Conservation (phyloP, 805 yeast genomes). For the Saccharomycopsis oosterbeekiorum region DNA sequence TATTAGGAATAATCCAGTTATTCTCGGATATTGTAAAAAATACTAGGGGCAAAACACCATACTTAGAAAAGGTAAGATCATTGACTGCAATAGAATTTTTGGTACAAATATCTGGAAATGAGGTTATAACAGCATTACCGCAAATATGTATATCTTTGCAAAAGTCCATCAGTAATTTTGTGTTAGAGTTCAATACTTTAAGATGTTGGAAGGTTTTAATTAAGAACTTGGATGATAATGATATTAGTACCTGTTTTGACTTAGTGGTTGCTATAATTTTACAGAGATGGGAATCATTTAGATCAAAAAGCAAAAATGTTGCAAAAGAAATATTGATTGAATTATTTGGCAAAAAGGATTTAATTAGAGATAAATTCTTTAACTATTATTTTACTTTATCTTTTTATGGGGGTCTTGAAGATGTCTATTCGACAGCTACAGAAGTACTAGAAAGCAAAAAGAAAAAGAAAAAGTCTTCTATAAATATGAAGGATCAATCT, state of each 20-base stretch:
- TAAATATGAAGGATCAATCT: slow-evolving; percentile 6
- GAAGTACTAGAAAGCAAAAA: slow-evolving; percentile 25
- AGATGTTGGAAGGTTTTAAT: slow-evolving; percentile 61
- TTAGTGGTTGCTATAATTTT: slow-evolving; percentile 62
- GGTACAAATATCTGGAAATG: slow-evolving; percentile 40
- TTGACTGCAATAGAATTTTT: slow-evolving; percentile 66
- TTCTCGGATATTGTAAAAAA: slow-evolving; percentile 76
- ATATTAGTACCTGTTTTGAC: slow-evolving; percentile 59
- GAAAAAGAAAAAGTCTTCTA: slow-evolving; percentile 19
- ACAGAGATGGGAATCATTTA: slow-evolving; percentile 53
- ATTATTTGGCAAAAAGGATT: slow-evolving; percentile 27
- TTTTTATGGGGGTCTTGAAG: slow-evolving; percentile 31
- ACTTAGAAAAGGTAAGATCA: slow-evolving; percentile 59
- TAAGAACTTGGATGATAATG: slow-evolving; percentile 42
- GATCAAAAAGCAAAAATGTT: slow-evolving; percentile 36
- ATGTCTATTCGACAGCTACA: slow-evolving; percentile 24
- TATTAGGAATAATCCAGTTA: slow-evolving; percentile 65
- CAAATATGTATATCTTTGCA: slow-evolving; percentile 83
- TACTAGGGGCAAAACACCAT: slow-evolving; percentile 60
- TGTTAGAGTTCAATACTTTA: slow-evolving; percentile 52
- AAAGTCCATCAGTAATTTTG: slow-evolving; percentile 56
- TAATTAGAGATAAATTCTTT: slow-evolving; percentile 32
- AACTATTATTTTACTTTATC: slow-evolving; percentile 47
- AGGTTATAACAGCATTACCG: slow-evolving; percentile 61
- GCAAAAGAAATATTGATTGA: slow-evolving; percentile 42